phyloP scores from a whole-genome alignment of 2,329 filamentous ascomycete species.

The Dactylella cylindrospora region DNA sequence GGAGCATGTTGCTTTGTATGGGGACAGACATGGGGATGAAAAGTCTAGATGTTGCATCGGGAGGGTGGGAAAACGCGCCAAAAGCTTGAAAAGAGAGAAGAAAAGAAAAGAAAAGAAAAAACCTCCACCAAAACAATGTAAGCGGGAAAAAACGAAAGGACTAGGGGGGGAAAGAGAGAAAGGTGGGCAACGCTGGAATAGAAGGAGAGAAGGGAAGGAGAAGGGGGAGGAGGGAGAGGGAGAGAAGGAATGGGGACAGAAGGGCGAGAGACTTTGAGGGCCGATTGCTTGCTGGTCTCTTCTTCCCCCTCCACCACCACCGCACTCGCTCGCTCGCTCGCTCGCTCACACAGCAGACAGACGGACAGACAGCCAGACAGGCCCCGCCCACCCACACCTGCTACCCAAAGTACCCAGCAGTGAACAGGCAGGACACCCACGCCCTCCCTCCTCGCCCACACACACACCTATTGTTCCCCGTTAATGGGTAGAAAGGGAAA shows the following conservation, averaged over 20 bases:
- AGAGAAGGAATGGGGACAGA: not conserved
- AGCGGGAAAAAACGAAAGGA: not conserved
- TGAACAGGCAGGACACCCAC: too few relatives aligned
- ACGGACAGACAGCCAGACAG: not conserved
- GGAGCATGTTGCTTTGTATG: too few relatives aligned
- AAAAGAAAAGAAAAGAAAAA: not conserved
- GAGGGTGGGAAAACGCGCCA: slow-evolving; percentile 4
- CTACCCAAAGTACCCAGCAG: too few relatives aligned
- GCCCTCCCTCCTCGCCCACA: too few relatives aligned
- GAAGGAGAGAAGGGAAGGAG: not conserved
- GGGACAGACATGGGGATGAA: too few relatives aligned
- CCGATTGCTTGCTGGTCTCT: too few relatives aligned
- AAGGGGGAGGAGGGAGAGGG: not conserved
- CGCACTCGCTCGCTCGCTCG: not conserved
- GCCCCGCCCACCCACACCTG: not conserved
- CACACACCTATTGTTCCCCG: too few relatives aligned
- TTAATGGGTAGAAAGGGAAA: too few relatives aligned
- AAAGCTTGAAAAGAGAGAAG: not conserved
- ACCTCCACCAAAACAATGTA: too few relatives aligned
- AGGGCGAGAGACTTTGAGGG: not conserved
- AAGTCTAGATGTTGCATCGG: too few relatives aligned
- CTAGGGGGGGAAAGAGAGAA: not conserved
- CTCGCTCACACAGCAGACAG: not conserved
- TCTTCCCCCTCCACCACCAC: slow-evolving; percentile 2
- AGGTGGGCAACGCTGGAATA: not conserved